phyloP scores from a whole-genome alignment of 2,329 filamentous ascomycete species.

The Anthostomella pinea region DNA sequence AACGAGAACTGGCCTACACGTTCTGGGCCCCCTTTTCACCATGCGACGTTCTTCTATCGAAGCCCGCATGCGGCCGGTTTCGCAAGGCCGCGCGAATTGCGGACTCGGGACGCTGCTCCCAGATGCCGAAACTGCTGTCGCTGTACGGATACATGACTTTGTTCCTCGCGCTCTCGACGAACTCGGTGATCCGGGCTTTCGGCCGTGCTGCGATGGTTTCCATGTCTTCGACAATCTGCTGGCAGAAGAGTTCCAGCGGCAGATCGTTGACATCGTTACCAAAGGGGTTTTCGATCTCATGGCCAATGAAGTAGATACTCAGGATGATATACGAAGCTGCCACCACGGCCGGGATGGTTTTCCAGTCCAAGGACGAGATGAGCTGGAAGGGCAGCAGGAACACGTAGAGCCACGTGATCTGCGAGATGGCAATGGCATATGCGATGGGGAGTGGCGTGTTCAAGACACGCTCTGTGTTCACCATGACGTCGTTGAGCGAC shows the following conservation, averaged over 20 bases:
- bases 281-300: constrained; percentile 83
- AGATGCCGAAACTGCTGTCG: constrained; percentile 26
- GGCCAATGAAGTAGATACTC: constrained; percentile 69
- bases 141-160: constrained; percentile 50
- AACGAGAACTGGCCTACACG: no score
- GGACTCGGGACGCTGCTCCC: constrained; percentile 27
- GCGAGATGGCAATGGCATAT: constrained; percentile 79
- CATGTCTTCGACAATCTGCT: constrained; percentile 70
- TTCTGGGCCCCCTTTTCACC: no score
- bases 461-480: constrained; percentile 72
- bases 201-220: constrained; percentile 66
- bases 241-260: constrained; percentile 72
- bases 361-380: constrained; percentile 59
- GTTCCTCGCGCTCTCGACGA: constrained; percentile 44
- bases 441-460: constrained; percentile 80
- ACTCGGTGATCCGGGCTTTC: constrained; percentile 48
- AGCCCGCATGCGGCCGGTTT: constrained; percentile 27
- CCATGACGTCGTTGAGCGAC: constrained; percentile 68
- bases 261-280: constrained; percentile 81
- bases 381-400: constrained; percentile 81
- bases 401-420: constrained; percentile 85
- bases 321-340: constrained; percentile 78
- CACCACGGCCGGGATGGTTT: constrained; percentile 74
- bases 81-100: constrained; percentile 26
- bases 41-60: no score